A percentile compares a stretch with the other conserved stretches of the same genome.
These are phyloP conservation scores for Pelargonium australe DNA, from an alignment of 441 rosid genomes.

Conservation along the genomic window DNA sequence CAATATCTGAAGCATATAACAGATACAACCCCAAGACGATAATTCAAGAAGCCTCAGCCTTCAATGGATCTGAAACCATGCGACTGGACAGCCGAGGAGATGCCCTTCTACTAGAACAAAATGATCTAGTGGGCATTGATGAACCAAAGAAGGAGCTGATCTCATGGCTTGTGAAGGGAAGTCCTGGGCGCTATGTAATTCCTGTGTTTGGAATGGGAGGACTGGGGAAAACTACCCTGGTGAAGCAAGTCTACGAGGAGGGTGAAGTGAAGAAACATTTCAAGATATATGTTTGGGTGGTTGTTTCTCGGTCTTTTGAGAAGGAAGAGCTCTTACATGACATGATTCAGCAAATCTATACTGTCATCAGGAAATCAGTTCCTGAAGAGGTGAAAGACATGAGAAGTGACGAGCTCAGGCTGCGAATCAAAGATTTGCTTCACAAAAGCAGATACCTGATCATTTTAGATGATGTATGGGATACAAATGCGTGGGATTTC, in stretches of 20 bases:
- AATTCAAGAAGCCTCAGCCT: constrained; percentile 24
- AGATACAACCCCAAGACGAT: constrained; percentile 17
- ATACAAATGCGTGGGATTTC: constrained; percentile 26
- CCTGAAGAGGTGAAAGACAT: constrained; percentile 24
- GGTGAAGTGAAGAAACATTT: constrained; percentile 25
- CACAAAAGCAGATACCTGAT: constrained; percentile 28
- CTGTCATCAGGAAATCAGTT: constrained; percentile 19
- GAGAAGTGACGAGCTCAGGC: constrained; percentile 22
- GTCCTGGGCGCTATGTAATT: background rate
- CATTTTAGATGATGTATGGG: constrained; percentile 37
- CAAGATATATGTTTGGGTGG: constrained; percentile 20
- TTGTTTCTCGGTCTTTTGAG: constrained; percentile 23
- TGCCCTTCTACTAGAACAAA: constrained; percentile 31
- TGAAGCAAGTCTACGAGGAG: constrained; percentile 27
- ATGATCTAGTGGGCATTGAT: constrained; percentile 36
- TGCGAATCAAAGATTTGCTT: constrained; percentile 21
- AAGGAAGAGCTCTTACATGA: constrained; percentile 29
- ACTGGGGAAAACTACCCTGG: constrained; percentile 32
- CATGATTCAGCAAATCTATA: constrained; percentile 25
- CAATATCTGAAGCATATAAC: constrained; percentile 21
- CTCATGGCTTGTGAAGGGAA: constrained; percentile 1
- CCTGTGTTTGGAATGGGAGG: constrained; percentile 25
- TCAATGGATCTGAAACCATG: background rate
- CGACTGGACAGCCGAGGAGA: constrained; percentile 24
- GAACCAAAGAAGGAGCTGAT: constrained; percentile 28